phyloP scores from a whole-genome alignment of 169 alveolate genomes.

The Cryptosporidium bovis region DNA sequence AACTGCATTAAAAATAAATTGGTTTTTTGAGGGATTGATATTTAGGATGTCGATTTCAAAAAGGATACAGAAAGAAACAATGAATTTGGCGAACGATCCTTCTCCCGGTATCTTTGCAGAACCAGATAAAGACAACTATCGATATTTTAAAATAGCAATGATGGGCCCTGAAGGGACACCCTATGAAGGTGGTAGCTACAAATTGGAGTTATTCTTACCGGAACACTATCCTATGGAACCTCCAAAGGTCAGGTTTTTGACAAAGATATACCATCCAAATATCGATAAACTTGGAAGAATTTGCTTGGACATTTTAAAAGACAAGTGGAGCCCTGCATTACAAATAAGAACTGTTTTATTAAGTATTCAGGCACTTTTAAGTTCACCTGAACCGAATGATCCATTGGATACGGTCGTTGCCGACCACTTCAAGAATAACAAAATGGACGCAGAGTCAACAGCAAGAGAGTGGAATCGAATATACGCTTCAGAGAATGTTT shows the following conservation, averaged over 20 bases:
- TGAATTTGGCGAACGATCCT: constrained; percentile 88
- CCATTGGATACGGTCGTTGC: constrained; percentile 96
- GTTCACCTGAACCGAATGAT: constrained; percentile 98
- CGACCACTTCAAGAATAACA: constrained; percentile 93
- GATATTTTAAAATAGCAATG: constrained; percentile 94
- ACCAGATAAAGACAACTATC: constrained; percentile 92
- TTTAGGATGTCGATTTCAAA: constrained; percentile 82
- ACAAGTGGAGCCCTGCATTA: constrained; percentile 99
- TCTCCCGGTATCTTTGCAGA: constrained; percentile 95
- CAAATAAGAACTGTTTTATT: constrained; percentile 96
- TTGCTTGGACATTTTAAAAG: constrained; percentile 97
- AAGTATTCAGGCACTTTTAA: constrained; percentile 95
- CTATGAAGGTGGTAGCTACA: constrained; percentile 97
- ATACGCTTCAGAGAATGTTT: constrained; percentile 83
- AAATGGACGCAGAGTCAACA: constrained; percentile 89
- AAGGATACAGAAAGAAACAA: constrained; percentile 86
- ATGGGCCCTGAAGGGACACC: constrained; percentile 98
- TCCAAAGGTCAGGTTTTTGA: constrained; percentile 96
- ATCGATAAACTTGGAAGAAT: constrained; percentile 98
- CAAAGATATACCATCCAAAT: constrained; percentile 99
- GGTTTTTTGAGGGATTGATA: no score
- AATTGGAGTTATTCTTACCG: constrained; percentile 94
- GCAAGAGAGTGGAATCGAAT: constrained; percentile 92
- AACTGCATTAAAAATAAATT: no score
- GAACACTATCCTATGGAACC: constrained; percentile 99